Conservation (phyloP, 2,329 filamentous ascomycete species). For the Colletotrichum scovillei region DNA sequence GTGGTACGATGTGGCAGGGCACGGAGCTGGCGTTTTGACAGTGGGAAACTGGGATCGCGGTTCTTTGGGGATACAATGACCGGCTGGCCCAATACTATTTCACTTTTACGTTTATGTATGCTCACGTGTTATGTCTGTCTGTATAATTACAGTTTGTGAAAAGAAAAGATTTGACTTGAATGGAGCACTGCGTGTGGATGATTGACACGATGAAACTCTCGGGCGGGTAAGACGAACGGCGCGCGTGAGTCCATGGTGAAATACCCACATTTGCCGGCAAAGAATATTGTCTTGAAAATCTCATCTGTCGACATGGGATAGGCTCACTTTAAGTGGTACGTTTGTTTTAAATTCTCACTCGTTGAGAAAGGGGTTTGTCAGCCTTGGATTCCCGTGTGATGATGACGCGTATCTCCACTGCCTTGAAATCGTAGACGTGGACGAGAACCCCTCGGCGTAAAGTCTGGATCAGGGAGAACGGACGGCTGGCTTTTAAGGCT, state of each 20-base stretch:
- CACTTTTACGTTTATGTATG: constrained; percentile 18
- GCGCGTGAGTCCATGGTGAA: background rate
- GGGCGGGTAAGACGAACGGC: no score
- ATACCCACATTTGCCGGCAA: background rate
- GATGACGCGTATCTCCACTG: no score
- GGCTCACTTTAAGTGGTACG: no score
- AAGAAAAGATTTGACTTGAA: background rate
- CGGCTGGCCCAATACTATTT: constrained; percentile 28
- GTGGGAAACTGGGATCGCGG: constrained; percentile 17
- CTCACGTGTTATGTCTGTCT: constrained; percentile 24
- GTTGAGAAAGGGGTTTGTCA: no score
- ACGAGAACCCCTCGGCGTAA: no score
- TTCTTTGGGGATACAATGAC: constrained; percentile 13
- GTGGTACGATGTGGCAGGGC: constrained; percentile 4
- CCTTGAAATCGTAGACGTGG: no score
- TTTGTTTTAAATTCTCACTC: no score
- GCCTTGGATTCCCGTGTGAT: no score
- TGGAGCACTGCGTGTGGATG: background rate
- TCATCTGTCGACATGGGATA: no score
- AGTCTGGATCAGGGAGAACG: no score
- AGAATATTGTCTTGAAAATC: no score
- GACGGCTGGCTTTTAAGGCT: no score
- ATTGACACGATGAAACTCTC: background rate
- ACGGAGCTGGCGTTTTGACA: constrained; percentile 28
- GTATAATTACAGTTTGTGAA: constrained; percentile 15